phyloP scores from a whole-genome alignment of 1,284 basidiomycete species.

The Moesziomyces sp. region DNA sequence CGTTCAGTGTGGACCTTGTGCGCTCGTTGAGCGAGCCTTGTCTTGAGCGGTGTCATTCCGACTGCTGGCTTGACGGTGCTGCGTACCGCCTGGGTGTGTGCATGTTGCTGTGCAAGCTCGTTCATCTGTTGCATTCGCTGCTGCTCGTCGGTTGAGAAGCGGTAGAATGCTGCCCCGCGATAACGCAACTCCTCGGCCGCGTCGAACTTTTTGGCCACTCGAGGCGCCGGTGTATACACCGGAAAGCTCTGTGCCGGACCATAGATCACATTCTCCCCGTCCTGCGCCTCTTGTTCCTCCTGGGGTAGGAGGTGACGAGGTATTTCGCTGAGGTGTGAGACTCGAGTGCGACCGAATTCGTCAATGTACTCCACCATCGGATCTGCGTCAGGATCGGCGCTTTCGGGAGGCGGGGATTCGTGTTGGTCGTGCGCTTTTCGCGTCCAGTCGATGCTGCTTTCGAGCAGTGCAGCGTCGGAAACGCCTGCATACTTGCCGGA shows the following conservation, averaged over 20 bases:
- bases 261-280: slow-evolving; percentile 46
- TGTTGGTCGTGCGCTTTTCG: slow-evolving; percentile 69
- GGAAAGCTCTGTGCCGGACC: slow-evolving; percentile 75
- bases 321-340: slow-evolving; percentile 78
- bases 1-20: not conserved
- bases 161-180: slow-evolving; percentile 89
- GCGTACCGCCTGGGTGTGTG: slow-evolving; percentile 75
- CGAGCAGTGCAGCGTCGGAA: slow-evolving; percentile 71
- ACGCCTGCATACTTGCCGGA: slow-evolving; percentile 84
- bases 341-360: slow-evolving; percentile 82
- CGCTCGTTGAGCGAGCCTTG: not conserved
- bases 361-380: slow-evolving; percentile 85
- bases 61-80: slow-evolving; percentile 69
- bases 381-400: slow-evolving; percentile 68
- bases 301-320: slow-evolving; percentile 74
- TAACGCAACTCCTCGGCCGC: slow-evolving; percentile 81
- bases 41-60: not conserved
- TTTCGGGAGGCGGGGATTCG: slow-evolving; percentile 10
- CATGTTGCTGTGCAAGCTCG: slow-evolving; percentile 75
- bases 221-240: slow-evolving; percentile 72
- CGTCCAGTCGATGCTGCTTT: slow-evolving; percentile 81
- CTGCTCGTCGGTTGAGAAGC: slow-evolving; percentile 84
- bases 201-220: slow-evolving; percentile 73
- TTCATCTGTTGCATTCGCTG: slow-evolving; percentile 81
- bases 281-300: slow-evolving; percentile 4